Percentiles rank a stretch among this genome's conserved stretches.
phyloP scores from a whole-genome alignment of 1,284 basidiomycete species.

The Leccinum huronense region DNA sequence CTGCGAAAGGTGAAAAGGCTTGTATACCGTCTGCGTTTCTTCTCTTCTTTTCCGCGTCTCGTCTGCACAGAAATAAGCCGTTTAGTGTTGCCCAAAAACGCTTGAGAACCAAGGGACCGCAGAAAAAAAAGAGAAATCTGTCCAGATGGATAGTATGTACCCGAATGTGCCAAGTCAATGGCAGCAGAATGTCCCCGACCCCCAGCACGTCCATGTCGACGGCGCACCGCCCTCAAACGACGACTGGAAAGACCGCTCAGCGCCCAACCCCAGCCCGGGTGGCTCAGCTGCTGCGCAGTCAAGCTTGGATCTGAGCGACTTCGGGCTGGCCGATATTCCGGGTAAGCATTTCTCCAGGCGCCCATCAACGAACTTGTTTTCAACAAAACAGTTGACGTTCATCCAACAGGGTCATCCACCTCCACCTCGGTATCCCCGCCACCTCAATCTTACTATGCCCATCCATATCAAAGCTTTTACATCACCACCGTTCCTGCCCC shows the following conservation, averaged over 20 bases:
- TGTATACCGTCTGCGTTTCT: conserved; percentile 37
- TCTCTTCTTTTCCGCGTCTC: conserved; percentile 40
- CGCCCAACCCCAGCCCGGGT: conserved; percentile 28
- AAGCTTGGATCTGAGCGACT: conserved; percentile 45
- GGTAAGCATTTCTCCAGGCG: conserved; percentile 36
- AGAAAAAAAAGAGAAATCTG: conserved; percentile 44
- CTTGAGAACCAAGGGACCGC: conserved; percentile 46
- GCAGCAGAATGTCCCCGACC: conserved; percentile 45
- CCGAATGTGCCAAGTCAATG: conserved; percentile 53
- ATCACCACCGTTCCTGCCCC: conserved; percentile 45
- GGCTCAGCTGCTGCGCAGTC: conserved; percentile 35
- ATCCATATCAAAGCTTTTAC: conserved; percentile 42
- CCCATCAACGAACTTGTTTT: conserved; percentile 20
- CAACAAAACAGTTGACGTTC: conserved; percentile 19
- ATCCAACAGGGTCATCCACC: conserved; percentile 31
- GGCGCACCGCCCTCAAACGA: conserved; percentile 37
- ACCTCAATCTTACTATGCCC: conserved; percentile 38
- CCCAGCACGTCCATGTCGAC: conserved; percentile 42
- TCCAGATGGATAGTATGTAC: conserved; percentile 52
- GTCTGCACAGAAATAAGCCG: conserved; percentile 52
- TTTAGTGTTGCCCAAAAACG: conserved; percentile 50
- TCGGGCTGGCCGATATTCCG: conserved; percentile 39
- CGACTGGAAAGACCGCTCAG: conserved; percentile 48
- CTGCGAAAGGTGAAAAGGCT: conserved; percentile 42
- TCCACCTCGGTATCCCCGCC: conserved; percentile 42